Evolutionary conservation across 2,329 filamentous ascomycete genomes (phyloP).

Genomic region (Zymoseptoria brevis): DNA sequence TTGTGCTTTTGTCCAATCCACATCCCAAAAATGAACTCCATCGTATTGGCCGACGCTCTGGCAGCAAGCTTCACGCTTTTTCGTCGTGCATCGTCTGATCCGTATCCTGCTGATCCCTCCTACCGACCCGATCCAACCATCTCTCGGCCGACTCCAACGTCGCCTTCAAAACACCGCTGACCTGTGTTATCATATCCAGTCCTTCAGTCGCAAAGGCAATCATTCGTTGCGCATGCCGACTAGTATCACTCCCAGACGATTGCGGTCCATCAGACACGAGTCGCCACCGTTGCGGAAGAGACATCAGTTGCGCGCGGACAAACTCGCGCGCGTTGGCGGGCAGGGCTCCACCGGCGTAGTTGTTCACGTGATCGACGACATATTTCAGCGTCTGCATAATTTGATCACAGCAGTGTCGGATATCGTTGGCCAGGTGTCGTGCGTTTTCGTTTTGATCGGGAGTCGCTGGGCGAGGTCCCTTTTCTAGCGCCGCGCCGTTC

Average conservation of each 20-base stretch:
- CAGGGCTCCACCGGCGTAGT: constrained; percentile 82
- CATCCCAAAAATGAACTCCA: no score
- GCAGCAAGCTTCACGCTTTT: background rate
- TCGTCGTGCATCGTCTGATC: background rate
- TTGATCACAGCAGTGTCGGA: constrained; percentile 53
- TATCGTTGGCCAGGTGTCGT: constrained; percentile 63
- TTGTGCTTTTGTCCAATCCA: background rate
- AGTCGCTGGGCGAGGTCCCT: constrained; percentile 23
- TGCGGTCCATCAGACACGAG: constrained; percentile 48
- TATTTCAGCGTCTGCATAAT: constrained; percentile 56
- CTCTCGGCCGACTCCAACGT: constrained; percentile 85
- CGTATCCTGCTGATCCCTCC: constrained; percentile 5
- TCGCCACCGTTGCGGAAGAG: constrained; percentile 74
- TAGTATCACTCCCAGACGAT: constrained; percentile 37
- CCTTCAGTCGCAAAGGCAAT: constrained; percentile 83
- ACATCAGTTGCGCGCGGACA: constrained; percentile 75
- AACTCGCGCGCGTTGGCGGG: constrained; percentile 80
- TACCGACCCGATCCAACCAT: constrained; percentile 61
- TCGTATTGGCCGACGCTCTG: no score
- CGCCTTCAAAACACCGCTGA: constrained; percentile 77
- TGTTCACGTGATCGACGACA: constrained; percentile 76
- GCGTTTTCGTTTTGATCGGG: constrained; percentile 33
- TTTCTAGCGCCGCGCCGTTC: constrained; percentile 34
- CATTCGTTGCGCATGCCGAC: constrained; percentile 61
- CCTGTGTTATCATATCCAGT: constrained; percentile 87